phyloP scores from a whole-genome alignment of 805 yeast species.

The Nakazawaea pomicola region DNA sequence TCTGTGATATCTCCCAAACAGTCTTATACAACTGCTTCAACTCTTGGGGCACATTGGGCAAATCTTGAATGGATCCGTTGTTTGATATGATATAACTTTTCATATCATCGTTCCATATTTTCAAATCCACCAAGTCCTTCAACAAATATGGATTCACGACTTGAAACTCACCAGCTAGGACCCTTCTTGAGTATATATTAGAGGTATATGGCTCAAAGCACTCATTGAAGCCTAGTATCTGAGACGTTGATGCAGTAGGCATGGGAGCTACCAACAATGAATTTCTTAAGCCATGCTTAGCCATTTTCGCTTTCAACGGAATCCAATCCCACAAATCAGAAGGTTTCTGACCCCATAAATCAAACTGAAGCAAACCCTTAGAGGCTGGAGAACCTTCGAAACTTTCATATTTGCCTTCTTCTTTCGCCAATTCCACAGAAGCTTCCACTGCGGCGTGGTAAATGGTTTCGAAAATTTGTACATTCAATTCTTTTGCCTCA shows the following conservation, averaged over 20 bases:
- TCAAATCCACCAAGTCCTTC: constrained; percentile 53
- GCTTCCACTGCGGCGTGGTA: constrained; percentile 58
- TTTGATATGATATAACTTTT: constrained; percentile 50
- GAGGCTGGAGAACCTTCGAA: constrained; percentile 58
- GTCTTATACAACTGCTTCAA: constrained; percentile 52
- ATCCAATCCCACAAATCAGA: constrained; percentile 58
- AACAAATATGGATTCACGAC: constrained; percentile 56
- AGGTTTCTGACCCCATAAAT: constrained; percentile 56
- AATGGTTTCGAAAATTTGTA: constrained; percentile 57
- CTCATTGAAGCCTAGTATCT: constrained; percentile 56
- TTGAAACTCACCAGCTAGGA: constrained; percentile 60
- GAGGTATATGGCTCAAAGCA: constrained; percentile 63
- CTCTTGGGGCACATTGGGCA: constrained; percentile 50
- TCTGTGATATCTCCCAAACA: constrained; percentile 60
- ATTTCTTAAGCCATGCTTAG: constrained; percentile 49
- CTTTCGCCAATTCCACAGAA: constrained; percentile 46
- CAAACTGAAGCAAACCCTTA: constrained; percentile 51
- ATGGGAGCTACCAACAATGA: constrained; percentile 59
- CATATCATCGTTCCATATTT: constrained; percentile 54
- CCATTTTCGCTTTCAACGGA: constrained; percentile 41
- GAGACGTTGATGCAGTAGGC: constrained; percentile 68
- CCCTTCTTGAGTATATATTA: constrained; percentile 59
- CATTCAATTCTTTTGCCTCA: constrained; percentile 51
- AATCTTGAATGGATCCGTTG: constrained; percentile 53
- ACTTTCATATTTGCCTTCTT: constrained; percentile 46